Conservation (phyloP, 1,284 basidiomycete species). For the Pseudozyma sp. region DNA sequence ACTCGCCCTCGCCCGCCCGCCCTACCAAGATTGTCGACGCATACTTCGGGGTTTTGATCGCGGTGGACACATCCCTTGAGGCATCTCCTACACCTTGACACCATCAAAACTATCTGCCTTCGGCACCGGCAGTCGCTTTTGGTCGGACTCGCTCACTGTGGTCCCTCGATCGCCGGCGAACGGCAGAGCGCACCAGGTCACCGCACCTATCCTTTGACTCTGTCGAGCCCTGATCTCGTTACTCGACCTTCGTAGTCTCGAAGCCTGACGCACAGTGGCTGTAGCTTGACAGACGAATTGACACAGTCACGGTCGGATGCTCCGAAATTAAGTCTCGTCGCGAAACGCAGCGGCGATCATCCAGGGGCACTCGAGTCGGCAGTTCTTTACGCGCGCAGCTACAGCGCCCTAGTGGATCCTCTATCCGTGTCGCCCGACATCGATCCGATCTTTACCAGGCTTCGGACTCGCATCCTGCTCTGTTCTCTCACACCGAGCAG, state of each 20-base stretch:
- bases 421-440: slow-evolving; percentile 6
- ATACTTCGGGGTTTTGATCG: too few species aligned
- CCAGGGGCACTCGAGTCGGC: neutral
- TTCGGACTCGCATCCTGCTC: neutral
- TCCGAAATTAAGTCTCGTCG: neutral
- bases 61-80: too few species aligned
- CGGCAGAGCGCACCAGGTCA: too few species aligned
- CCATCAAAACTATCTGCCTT: neutral
- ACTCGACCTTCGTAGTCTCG: too few species aligned
- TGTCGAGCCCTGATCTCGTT: too few species aligned
- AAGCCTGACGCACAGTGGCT: too few species aligned
- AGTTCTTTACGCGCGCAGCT: neutral
- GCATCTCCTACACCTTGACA: neutral
- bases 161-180: too few species aligned
- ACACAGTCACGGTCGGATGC: neutral
- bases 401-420: neutral
- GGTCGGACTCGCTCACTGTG: too few species aligned
- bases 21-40: too few species aligned
- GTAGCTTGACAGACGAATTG: neutral
- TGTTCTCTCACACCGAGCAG: neutral
- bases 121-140: too few species aligned
- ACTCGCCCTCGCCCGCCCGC: too few species aligned
- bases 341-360: neutral
- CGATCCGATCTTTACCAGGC: neutral
- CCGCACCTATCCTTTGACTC: too few species aligned